phyloP scores from a whole-genome alignment of 139 green algal genomes.

The Penium margaritaceum region DNA sequence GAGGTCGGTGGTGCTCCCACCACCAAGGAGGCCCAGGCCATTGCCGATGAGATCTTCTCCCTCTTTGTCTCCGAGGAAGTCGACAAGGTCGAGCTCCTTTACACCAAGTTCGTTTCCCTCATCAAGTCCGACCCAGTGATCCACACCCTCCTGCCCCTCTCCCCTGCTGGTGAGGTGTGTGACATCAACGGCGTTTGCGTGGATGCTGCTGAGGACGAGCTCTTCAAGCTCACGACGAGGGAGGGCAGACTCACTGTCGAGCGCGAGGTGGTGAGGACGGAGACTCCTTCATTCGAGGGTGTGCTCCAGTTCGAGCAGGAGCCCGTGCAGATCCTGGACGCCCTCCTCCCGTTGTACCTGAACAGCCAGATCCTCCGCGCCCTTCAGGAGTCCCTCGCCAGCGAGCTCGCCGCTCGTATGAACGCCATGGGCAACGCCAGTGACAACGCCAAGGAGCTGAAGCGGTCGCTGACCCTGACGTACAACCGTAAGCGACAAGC shows the following conservation, averaged over 20 bases:
- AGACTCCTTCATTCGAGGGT: constrained; percentile 66
- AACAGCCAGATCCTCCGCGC: constrained; percentile 82
- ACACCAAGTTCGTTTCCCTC: constrained; percentile 97
- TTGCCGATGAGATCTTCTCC: constrained; percentile 93
- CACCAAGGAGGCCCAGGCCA: constrained; percentile 90
- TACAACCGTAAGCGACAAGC: constrained; percentile 94
- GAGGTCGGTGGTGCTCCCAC: constrained; percentile 74
- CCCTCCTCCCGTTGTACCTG: constrained; percentile 96
- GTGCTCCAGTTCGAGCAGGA: constrained; percentile 97
- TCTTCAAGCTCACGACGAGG: constrained; percentile 88
- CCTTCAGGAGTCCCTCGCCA: constrained; percentile 80
- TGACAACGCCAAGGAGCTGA: constrained; percentile 92
- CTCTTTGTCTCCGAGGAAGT: constrained; percentile 85
- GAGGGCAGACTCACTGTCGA: constrained; percentile 80
- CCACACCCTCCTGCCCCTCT: constrained; percentile 90
- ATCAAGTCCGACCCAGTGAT: constrained; percentile 81
- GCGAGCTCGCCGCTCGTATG: constrained; percentile 96
- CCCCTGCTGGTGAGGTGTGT: constrained; percentile 82
- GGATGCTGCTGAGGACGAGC: constrained; percentile 90
- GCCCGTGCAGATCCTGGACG: constrained; percentile 93
- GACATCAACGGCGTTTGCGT: constrained; percentile 91
- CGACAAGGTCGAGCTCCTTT: constrained; percentile 97
- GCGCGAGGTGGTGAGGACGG: constrained; percentile 66
- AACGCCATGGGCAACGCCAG: constrained; percentile 94
- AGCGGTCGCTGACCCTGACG: constrained; percentile 68